Evolutionary conservation across 2,329 filamentous ascomycete species (phyloP).

Genomic region (Trichoderma koningiopsis): DNA sequence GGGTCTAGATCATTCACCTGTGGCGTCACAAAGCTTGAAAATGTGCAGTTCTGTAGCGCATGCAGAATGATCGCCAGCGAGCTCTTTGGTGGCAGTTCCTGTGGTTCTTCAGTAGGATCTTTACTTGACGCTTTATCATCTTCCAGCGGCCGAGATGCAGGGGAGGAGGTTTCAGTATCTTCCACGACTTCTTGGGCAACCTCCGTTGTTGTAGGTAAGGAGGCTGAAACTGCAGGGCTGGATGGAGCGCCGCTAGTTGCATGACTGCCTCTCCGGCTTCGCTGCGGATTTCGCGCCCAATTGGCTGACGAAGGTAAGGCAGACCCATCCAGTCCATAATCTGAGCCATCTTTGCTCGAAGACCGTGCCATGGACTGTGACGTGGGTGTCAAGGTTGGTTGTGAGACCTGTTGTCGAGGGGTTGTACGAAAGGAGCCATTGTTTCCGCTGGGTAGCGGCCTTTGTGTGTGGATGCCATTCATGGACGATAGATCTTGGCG

Average conservation of each 20-base stretch:
- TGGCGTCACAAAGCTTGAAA: constrained; percentile 32
- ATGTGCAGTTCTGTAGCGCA: constrained; percentile 41
- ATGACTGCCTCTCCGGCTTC: constrained; percentile 73
- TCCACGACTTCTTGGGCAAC: constrained; percentile 48
- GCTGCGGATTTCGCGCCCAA: constrained; percentile 77
- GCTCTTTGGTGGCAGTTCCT: constrained; percentile 28
- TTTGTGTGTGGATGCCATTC: constrained; percentile 83
- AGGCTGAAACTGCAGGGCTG: constrained; percentile 73
- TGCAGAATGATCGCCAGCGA: constrained; percentile 43
- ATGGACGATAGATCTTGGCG: constrained; percentile 92
- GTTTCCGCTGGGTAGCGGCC: constrained; percentile 58
- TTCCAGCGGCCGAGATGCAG: constrained; percentile 17
- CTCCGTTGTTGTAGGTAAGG: constrained; percentile 57
- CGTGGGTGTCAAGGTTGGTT: constrained; percentile 44
- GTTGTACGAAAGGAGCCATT: constrained; percentile 56
- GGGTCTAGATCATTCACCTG: constrained; percentile 48
- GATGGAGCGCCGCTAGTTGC: constrained; percentile 79
- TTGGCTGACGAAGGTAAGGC: constrained; percentile 92
- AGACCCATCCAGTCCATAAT: constrained; percentile 74
- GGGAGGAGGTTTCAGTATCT: constrained; percentile 31
- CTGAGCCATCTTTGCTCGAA: constrained; percentile 75
- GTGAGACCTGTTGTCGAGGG: constrained; percentile 52
- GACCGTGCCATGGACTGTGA: constrained; percentile 72
- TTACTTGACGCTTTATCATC: constrained; percentile 1
- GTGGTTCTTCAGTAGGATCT: neutral